Base-by-base conservation (phyloP, 495 filamentous ascomycete species). In the Thozetella sp. region DNA sequence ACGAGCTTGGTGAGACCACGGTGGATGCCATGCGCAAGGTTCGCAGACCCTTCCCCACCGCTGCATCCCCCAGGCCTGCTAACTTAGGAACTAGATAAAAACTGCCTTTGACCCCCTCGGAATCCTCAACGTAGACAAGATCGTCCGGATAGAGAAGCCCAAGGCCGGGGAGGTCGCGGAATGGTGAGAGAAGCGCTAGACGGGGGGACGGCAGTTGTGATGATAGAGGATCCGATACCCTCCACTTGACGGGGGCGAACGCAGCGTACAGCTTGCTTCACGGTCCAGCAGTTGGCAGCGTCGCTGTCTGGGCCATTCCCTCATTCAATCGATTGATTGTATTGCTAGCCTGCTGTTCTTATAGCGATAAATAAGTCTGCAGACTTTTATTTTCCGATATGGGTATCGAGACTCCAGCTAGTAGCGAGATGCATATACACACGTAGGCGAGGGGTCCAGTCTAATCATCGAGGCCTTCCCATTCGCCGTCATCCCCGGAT, bases 21-120 rank as follows among this genome's bases (percentile, higher is more conserved):
- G 91, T 94, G 0, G 90, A 93, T 76, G 75, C 86, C 10, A 94
- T 94, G 91, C 79, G 91, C 72, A 90, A 87, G 80, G 85, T 88
- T 69, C 60, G 80, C 71, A 13, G 11, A 51, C 19, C 40, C 25
- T 25, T 23, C 23, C 20, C 22, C 27, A 23, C 15, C 53, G 6
- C 13, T 25, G 17, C 9, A 48, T n/a, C 43, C 43, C n/a, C 46
- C 1, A 43, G 48, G n/a, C 15, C 43, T 64, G 58, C 59, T 59
- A 1, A 64, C 22, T 52, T 22, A 26, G 37, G 45, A 50, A 56
- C 56, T 26, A 80, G 79, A 69, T 89, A 59, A 93, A 93, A 74
- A 70, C 82, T 66, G 87, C 91, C 0, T 89, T 90, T 55, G 91
- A 93, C 68, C 90, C 90, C 1, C 79, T 90, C 30, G 91, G 88